phyloP scores from a whole-genome alignment of 768 basidiomycete genomes.

The Leccinum olivaceopallidum region DNA sequence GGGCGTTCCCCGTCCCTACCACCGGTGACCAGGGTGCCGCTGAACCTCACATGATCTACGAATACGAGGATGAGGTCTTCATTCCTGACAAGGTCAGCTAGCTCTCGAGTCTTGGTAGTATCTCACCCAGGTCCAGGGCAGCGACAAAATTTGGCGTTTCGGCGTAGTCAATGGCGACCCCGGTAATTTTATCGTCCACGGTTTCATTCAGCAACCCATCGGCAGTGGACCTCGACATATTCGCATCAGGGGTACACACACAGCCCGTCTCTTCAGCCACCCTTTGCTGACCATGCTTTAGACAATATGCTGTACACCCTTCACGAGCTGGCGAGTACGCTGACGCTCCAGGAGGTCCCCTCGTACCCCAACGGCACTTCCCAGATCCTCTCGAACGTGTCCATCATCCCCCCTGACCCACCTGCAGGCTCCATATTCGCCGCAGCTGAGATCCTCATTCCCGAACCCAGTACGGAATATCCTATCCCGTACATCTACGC shows the following conservation, averaged over 20 bases:
- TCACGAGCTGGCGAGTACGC: slow-evolving; percentile 56
- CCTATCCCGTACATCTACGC: slow-evolving; percentile 58
- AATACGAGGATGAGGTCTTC: slow-evolving; percentile 56
- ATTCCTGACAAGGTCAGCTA: slow-evolving; percentile 61
- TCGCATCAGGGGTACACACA: slow-evolving; percentile 33
- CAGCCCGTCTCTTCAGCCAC: not conserved
- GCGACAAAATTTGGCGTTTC: slow-evolving; percentile 60
- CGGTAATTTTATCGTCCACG: slow-evolving; percentile 54
- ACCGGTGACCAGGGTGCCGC: slow-evolving; percentile 37
- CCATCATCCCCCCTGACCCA: slow-evolving; percentile 46
- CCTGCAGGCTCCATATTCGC: slow-evolving; percentile 42
- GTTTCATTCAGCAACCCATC: slow-evolving; percentile 50
- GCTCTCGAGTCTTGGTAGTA: not conserved
- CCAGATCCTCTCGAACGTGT: slow-evolving; percentile 49
- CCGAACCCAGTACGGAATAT: slow-evolving; percentile 46
- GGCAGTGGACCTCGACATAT: slow-evolving; percentile 69
- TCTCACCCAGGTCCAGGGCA: slow-evolving; percentile 44
- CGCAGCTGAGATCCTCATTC: slow-evolving; percentile 65
- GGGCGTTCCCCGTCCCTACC: slow-evolving; percentile 53
- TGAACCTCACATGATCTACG: slow-evolving; percentile 67
- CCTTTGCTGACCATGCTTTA: slow-evolving; percentile 22
- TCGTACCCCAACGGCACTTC: slow-evolving; percentile 49
- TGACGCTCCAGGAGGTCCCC: slow-evolving; percentile 56
- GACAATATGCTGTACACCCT: slow-evolving; percentile 52
- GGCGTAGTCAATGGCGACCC: slow-evolving; percentile 39